Conservation (phyloP, 148 eudicot species). For the Rhododendron williamsianum region DNA sequence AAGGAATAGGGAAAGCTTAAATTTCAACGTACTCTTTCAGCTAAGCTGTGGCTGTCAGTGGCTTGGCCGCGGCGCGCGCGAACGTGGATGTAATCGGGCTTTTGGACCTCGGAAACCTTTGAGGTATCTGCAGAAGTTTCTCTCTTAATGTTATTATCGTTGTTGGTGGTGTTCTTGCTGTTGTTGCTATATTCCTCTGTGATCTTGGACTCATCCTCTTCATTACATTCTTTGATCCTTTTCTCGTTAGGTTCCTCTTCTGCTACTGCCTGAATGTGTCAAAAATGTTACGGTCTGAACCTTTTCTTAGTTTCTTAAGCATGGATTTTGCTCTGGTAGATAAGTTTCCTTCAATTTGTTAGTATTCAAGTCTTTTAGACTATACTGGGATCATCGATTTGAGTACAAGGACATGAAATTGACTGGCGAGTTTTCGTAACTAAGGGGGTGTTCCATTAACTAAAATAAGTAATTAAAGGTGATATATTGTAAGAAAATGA, state of each 20-base stretch:
- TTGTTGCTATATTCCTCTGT: slow-evolving; percentile 49
- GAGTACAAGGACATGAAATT: neutral
- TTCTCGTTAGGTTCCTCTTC: slow-evolving; percentile 42
- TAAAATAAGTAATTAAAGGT: too few species aligned
- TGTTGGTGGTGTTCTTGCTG: slow-evolving; percentile 26
- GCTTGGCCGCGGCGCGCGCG: slow-evolving; percentile 98
- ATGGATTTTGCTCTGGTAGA: neutral
- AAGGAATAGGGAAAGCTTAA: neutral
- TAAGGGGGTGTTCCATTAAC: neutral
- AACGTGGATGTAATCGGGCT: slow-evolving; percentile 88
- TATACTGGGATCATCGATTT: neutral
- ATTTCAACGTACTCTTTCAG: slow-evolving; percentile 69
- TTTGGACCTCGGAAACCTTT: slow-evolving; percentile 50
- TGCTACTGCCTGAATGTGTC: slow-evolving; percentile 33
- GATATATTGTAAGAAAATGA: too few species aligned
- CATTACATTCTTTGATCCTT: slow-evolving; percentile 46
- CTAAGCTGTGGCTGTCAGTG: slow-evolving; percentile 98
- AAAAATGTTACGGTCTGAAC: neutral
- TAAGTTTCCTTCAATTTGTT: neutral
- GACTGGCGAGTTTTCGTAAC: neutral
- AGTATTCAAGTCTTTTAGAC: neutral
- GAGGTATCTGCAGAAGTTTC: slow-evolving; percentile 49
- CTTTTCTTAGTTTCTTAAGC: neutral
- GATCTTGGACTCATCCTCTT: slow-evolving; percentile 58
- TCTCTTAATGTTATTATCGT: slow-evolving; percentile 31